Conservation (phyloP, 1,284 basidiomycete species). For the Ganoderma meredithae region DNA sequence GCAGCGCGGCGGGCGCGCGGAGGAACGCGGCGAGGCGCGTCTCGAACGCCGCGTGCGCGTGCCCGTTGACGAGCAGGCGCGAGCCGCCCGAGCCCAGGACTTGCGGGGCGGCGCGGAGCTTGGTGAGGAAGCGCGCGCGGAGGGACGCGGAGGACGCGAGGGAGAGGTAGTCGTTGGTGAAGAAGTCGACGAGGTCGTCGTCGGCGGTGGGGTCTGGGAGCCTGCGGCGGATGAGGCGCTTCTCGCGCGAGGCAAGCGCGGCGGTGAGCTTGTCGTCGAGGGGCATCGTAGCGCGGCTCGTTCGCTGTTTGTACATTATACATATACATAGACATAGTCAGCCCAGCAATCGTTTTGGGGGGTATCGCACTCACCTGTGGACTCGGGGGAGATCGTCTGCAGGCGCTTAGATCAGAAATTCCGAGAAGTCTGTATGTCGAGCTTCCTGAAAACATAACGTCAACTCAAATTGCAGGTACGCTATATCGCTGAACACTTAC, state of each 20-base stretch:
- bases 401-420: conserved; percentile 1
- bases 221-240: conserved; percentile 66
- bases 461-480: too few relatives aligned
- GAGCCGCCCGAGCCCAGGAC: conserved; percentile 93
- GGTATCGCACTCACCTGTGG: background rate
- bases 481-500: too few relatives aligned
- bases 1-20: conserved; percentile 68
- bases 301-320: background rate
- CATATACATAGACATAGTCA: background rate
- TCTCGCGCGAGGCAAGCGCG: conserved; percentile 68
- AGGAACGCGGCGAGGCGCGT: conserved; percentile 73
- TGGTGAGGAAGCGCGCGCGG: conserved; percentile 62
- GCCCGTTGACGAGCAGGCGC: conserved; percentile 85
- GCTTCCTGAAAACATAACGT: background rate
- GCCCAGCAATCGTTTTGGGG: background rate
- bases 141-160: conserved; percentile 70
- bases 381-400: background rate
- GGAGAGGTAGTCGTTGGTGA: conserved; percentile 95
- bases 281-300: conserved; percentile 27
- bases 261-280: conserved; percentile 50
- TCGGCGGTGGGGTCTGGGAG: conserved; percentile 58
- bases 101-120: conserved; percentile 58
- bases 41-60: conserved; percentile 76
- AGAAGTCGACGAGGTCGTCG: conserved; percentile 73
- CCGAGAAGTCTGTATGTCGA: background rate